phyloP scores from a whole-genome alignment of 1,284 basidiomycete species.

The Neolentinus lepideus region DNA sequence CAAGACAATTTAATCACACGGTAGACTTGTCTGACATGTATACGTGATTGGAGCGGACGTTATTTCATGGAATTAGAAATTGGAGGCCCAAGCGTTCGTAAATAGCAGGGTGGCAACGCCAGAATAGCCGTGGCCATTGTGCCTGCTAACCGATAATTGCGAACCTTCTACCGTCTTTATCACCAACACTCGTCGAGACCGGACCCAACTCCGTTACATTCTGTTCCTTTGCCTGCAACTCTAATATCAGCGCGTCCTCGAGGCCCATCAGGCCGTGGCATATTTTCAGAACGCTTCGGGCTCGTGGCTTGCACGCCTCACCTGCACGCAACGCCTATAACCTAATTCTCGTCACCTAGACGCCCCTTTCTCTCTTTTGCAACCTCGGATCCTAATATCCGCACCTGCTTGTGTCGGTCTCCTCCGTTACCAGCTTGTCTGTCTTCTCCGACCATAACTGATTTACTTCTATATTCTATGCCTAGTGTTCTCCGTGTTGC shows the following conservation, averaged over 20 bases:
- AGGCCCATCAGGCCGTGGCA: conserved; percentile 3
- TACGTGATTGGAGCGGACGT: neutral
- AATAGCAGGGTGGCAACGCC: neutral
- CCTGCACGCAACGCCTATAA: conserved; percentile 21
- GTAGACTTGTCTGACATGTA: neutral
- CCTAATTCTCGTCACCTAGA: conserved; percentile 6
- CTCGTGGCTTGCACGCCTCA: conserved; percentile 28
- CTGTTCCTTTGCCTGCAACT: neutral
- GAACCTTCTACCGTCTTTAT: neutral
- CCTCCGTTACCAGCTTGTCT: conserved; percentile 6
- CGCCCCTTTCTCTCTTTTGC: conserved; percentile 7
- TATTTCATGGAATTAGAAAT: neutral
- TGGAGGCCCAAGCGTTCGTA: neutral
- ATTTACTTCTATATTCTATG: conserved; percentile 25
- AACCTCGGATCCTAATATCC: conserved; percentile 9
- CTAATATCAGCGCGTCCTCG: neutral
- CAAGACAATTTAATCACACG: neutral
- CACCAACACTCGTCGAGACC: neutral
- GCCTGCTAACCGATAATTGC: neutral
- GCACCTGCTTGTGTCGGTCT: conserved; percentile 11
- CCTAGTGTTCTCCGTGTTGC: conserved; percentile 27
- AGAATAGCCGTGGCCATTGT: neutral
- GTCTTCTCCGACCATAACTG: conserved; percentile 7
- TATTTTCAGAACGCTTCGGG: conserved; percentile 20
- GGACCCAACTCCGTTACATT: neutral